Percentiles rank a stretch among this genome's conserved stretches.
These are phyloP conservation scores for Mycosarcoma mackinlayi DNA, from an alignment of 1,284 basidiomycete species.

Conservation along the genomic window DNA sequence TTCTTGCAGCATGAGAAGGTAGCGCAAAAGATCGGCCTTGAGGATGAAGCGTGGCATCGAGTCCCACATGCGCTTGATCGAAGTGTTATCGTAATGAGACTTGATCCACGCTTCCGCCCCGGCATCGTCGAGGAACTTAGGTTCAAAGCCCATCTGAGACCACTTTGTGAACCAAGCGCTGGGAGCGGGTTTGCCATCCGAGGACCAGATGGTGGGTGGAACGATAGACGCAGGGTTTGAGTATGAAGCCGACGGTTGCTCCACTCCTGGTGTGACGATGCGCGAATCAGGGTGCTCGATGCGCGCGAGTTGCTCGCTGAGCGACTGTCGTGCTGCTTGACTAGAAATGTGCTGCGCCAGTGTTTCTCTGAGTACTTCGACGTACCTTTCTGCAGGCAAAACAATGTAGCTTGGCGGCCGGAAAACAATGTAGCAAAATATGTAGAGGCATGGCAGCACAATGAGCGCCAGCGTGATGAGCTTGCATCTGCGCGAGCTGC, in stretches of 20 bases:
- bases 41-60: slow-evolving; percentile 49
- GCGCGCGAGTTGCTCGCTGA: slow-evolving; percentile 27
- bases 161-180: slow-evolving; percentile 38
- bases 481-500: slow-evolving; percentile 37
- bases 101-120: slow-evolving; percentile 42
- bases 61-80: slow-evolving; percentile 45
- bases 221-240: slow-evolving; percentile 22
- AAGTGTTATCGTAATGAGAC: slow-evolving; percentile 28
- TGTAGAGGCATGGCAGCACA: slow-evolving; percentile 28
- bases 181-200: slow-evolving; percentile 43
- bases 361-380: slow-evolving; percentile 31
- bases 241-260: not conserved
- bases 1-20: slow-evolving; percentile 47
- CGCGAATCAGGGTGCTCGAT: slow-evolving; percentile 20
- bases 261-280: not conserved
- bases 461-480: slow-evolving; percentile 18
- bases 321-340: slow-evolving; percentile 18
- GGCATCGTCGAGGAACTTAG: slow-evolving; percentile 49
- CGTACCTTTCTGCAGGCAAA: slow-evolving; percentile 39
- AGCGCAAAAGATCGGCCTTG: slow-evolving; percentile 51
- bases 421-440: slow-evolving; percentile 40
- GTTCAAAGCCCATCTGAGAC: slow-evolving; percentile 46
- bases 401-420: slow-evolving; percentile 46
- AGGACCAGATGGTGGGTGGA: slow-evolving; percentile 43
- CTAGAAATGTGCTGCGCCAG: slow-evolving; percentile 39